Evolutionary conservation across 2,329 filamentous ascomycete genomes (phyloP).

Genomic region (Penicillium sp.): DNA sequence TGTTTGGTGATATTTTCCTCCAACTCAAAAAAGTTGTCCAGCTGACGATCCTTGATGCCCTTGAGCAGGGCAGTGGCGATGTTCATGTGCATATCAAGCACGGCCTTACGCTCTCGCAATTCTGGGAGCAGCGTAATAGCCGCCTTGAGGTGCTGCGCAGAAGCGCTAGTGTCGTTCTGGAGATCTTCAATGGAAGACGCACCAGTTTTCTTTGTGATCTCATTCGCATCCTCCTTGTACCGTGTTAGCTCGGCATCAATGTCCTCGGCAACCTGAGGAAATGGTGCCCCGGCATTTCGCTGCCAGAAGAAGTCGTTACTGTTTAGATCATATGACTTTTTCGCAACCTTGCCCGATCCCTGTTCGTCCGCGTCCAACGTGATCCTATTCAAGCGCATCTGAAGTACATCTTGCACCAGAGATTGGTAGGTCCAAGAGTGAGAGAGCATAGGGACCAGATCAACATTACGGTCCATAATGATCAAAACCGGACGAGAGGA

Average conservation of each 20-base stretch:
- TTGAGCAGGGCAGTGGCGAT: conserved; percentile 78
- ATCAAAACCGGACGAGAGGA: conserved; percentile 85
- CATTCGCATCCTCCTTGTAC: conserved; percentile 93
- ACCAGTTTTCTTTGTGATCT: conserved; percentile 93
- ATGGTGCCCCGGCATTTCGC: conserved; percentile 85
- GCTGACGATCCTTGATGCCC: conserved; percentile 90
- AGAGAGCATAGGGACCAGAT: conserved; percentile 96
- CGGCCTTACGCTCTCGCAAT: conserved; percentile 86
- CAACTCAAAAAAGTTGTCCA: conserved; percentile 94
- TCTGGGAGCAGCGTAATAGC: conserved; percentile 93
- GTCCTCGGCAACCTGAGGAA: conserved; percentile 94
- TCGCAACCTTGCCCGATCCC: conserved; percentile 73
- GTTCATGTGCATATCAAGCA: conserved; percentile 98
- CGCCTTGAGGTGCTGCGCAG: conserved; percentile 91
- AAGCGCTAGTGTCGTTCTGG: conserved; percentile 83
- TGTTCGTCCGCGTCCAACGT: conserved; percentile 84
- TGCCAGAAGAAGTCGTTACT: conserved; percentile 96
- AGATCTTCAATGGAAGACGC: conserved; percentile 91
- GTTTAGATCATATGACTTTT: conserved; percentile 87
- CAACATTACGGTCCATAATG: conserved; percentile 92
- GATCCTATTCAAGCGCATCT: conserved; percentile 88
- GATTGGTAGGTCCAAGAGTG: conserved; percentile 94
- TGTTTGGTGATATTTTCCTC: conserved; percentile 94
- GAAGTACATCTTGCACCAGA: conserved; percentile 75
- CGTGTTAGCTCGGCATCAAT: conserved; percentile 91